phyloP scores from a whole-genome alignment of 345 rosid species.

The Citrus medica region DNA sequence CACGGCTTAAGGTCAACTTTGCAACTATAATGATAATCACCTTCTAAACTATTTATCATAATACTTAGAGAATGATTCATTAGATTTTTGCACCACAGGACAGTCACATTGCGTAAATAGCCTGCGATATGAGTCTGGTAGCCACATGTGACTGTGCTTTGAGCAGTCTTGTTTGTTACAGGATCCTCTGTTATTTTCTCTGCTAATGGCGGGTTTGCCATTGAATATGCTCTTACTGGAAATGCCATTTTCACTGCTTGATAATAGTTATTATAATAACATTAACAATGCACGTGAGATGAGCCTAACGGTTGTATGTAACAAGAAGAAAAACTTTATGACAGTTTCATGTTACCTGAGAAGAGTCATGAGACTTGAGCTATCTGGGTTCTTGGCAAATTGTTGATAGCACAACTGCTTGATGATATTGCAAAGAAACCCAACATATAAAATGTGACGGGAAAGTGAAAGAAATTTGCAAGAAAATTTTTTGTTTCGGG shows the following conservation, averaged over 20 bases:
- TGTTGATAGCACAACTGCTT: not conserved
- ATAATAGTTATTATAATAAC: not conserved
- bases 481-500: not conserved
- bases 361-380: not conserved
- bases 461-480: not conserved
- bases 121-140: conserved; percentile 73
- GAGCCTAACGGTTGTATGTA: not conserved
- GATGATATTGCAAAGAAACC: not conserved
- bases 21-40: conserved; percentile 48
- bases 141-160: conserved; percentile 70
- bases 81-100: conserved; percentile 69
- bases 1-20: conserved; percentile 86
- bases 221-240: conserved; percentile 20
- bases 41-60: conserved; percentile 55
- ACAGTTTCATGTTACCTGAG: not conserved
- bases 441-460: not conserved
- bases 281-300: not conserved
- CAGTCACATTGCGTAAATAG: conserved; percentile 54
- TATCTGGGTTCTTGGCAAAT: not conserved
- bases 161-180: conserved; percentile 44
- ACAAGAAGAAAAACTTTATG: too few relatives aligned
- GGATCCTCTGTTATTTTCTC: conserved; percentile 57
- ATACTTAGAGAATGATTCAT: conserved; percentile 72
- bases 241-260: conserved; percentile 21
- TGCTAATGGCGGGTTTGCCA: conserved; percentile 18